Evolutionary conservation across 192 early-diverging fungal genomes (phyloP).

Genomic region (Linnemannia exigua): DNA sequence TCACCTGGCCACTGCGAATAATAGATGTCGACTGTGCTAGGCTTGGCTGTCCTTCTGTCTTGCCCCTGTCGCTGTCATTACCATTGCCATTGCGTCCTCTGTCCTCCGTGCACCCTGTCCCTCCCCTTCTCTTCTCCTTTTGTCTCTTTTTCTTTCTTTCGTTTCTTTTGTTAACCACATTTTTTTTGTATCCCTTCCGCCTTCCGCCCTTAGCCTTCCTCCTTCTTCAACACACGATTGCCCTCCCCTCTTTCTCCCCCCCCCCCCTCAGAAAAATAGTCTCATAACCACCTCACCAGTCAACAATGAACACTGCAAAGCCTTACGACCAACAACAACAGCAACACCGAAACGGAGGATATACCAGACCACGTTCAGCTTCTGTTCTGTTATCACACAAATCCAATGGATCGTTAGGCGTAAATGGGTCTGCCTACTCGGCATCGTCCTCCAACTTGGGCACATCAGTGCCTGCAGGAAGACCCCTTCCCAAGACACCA

Average conservation of each 20-base stretch:
- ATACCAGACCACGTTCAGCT: background rate
- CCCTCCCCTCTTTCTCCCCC: background rate
- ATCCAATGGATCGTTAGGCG: background rate
- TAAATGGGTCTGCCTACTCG: background rate
- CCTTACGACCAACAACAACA: slow-evolving; percentile 13
- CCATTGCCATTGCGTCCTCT: background rate
- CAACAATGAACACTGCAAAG: slow-evolving; percentile 23
- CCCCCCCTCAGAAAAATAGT: background rate
- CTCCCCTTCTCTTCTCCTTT: background rate
- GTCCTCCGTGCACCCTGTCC: background rate
- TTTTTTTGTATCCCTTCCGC: background rate
- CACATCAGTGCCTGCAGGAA: background rate
- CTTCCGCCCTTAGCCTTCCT: background rate
- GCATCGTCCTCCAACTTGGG: background rate
- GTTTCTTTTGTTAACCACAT: background rate
- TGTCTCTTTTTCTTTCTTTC: background rate
- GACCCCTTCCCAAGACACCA: slow-evolving; percentile 27
- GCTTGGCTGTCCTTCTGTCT: background rate
- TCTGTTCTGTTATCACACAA: background rate
- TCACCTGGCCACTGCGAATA: background rate
- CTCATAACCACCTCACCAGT: background rate
- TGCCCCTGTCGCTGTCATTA: background rate
- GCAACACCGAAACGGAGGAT: slow-evolving; percentile 2
- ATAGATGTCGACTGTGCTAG: background rate
- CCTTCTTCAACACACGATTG: background rate